Base-by-base conservation (phyloP, 169 alveolate genomes). In the Toxoplasma gondii region DNA sequence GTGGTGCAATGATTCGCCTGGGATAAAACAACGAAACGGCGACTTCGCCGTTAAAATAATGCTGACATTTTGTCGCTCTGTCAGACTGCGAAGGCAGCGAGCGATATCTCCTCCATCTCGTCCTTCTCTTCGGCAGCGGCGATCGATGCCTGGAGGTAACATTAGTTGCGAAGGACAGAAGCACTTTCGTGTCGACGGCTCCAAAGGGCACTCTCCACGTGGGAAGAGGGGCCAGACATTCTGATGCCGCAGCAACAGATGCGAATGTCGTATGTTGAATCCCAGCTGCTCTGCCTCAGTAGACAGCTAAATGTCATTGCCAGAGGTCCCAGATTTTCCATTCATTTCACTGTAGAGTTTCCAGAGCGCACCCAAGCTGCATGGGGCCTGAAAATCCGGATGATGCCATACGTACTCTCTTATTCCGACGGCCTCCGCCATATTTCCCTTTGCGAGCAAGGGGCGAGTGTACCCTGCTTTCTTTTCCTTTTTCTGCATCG, bases 391-490 rank as follows among this genome's bases (percentile, higher is more conserved):
- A 49, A 49, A 12, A 4, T 49, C 7, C 74, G 9, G 74, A 64
- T 1, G 22, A 7, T 19, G 44, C 45, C 38, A 38, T 44, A 39
- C 90, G 22, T 41, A 82, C 90, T 31, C 67, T 82, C 90, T 82
- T 82, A 36, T 82, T 82, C 27, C 67, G 31, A 41, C 90, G 31
- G 53, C 16, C 67, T 1, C 67, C 90, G 34, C 34, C 38, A 17
- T 5, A 5, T 43, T 44, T 82, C 38, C 90, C 90, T 82, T 44
- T 82, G 41, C 90, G 90, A 12, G 41, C 29, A 2, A 43, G 64
- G 17, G 90, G 90, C 38, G 90, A 82, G 69, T 22, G 90, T 0
- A 49, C 54, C 90, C 90, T 82, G 64, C 90, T 82, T 17, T 82
- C 90, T 82, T 43, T 38, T 17, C 67, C 24, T 43, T 82, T 82